Evolutionary conservation across 2,329 filamentous ascomycete species (phyloP), one percentile per base, ranked within the genome.

Genomic region (Verticillium tricorpus): DNA sequence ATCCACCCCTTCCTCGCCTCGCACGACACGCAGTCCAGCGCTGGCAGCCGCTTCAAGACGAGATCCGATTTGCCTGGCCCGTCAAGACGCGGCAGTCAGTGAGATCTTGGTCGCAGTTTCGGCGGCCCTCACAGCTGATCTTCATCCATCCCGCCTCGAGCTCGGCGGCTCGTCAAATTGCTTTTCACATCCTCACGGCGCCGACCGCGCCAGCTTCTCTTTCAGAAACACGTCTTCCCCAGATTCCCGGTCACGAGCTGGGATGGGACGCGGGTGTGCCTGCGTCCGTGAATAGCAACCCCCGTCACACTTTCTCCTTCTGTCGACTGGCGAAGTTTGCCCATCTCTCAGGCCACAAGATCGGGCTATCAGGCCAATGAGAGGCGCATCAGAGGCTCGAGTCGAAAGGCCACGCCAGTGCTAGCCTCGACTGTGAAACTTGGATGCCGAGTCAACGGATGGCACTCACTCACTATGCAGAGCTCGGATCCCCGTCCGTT

Each of bases 401-500:
- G 45, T 50, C 9, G 9, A 22, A 50, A 19, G 45, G 17, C 9
- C 6, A 22, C 45, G 45, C 19, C 45, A 22, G 45, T 50, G 45
- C 19, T 50, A 50, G 19, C 45, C 45, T 50, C 45, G 19, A 50
- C 19, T 50, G 3, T 50, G 45, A 50, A 50, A 50, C 45, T 19
- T 25, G 19, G 14, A 50, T 50, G 45, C 5, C 45, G 45, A 50
- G 45, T 50, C 45, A 50, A 50, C 45, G 45, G 45, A 50, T 50
- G 45, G 19, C 45, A 50, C 45, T n/a, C 45, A 50, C 45, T n/a
- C 45, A 50, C 45, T n/a, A 50, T 25, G 19, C 22, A 40, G 35
- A 58, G 57, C 57, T 58, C 39, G 32, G 57, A 45, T 58, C 39
- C 11, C 57, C 57, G 39, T 58, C 37, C 57, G 39, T 58, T 22